A percentile compares a stretch with the other conserved stretches of the same genome.
Evolutionary conservation across 2,329 filamentous ascomycete genomes (phyloP).

Genomic region (Golovinomyces cichoracearum): DNA sequence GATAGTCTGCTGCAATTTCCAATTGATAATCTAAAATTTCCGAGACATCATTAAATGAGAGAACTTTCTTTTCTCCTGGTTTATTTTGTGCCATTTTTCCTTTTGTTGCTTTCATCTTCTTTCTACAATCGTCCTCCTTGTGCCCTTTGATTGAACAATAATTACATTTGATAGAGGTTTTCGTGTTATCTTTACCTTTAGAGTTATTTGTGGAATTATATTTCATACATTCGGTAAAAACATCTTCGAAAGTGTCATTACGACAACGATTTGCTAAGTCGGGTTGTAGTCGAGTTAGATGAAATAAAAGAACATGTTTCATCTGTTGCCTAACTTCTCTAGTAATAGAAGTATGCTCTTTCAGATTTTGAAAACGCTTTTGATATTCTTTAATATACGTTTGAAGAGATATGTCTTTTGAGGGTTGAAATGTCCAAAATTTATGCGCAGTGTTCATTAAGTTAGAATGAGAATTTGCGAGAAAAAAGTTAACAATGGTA

Average conservation of each 20-base stretch:
- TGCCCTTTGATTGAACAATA: not conserved
- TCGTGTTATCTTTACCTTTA: not conserved
- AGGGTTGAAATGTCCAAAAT: not conserved
- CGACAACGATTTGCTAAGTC: not conserved
- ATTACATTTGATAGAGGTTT: not conserved
- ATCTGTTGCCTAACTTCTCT: not conserved
- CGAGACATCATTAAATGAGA: not conserved
- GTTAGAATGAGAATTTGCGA: not conserved
- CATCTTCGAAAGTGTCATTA: not conserved
- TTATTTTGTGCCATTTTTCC: not conserved
- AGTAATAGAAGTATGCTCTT: not conserved
- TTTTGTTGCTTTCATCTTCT: not conserved
- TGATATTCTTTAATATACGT: not conserved
- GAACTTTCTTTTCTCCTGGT: not conserved
- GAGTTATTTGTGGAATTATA: not conserved
- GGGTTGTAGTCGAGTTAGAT: not conserved
- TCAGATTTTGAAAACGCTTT: not conserved
- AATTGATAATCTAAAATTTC: not conserved
- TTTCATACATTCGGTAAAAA: not conserved
- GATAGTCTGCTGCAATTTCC: not conserved
- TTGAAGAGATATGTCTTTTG: not conserved
- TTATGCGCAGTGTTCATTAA: not conserved
- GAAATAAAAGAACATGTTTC: not conserved
- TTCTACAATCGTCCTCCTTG: not conserved
- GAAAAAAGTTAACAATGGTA: not conserved